Evolutionary conservation across 805 yeast genomes (phyloP).

Genomic region (Debaryomyces castellii): DNA sequence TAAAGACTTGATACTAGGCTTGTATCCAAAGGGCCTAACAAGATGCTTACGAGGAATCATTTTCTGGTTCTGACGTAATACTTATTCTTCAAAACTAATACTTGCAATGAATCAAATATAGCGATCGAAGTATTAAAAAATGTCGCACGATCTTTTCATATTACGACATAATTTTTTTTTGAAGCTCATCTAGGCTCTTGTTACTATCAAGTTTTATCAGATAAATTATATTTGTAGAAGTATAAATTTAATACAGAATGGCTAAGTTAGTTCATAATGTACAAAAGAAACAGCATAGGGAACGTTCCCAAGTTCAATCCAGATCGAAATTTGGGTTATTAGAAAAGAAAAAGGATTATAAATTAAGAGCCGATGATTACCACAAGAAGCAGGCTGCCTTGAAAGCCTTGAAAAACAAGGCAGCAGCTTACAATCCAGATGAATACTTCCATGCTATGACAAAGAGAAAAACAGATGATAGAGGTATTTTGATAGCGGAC

Average conservation of each 20-base stretch:
- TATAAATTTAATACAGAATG: conserved; percentile 38
- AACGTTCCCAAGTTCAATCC: conserved; percentile 81
- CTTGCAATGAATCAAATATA: not conserved
- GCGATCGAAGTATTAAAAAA: not conserved
- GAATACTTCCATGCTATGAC: conserved; percentile 96
- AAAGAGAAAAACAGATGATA: conserved; percentile 59
- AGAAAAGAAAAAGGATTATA: conserved; percentile 74
- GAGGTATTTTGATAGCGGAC: conserved; percentile 67
- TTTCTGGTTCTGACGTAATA: not conserved
- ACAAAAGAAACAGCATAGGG: conserved; percentile 95
- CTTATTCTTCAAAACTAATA: not conserved
- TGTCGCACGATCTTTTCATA: not conserved
- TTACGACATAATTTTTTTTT: conserved; percentile 4
- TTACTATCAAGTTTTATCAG: not conserved
- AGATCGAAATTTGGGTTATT: conserved; percentile 78
- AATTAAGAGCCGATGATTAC: conserved; percentile 53
- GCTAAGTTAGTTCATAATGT: conserved; percentile 82
- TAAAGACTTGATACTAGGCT: not conserved
- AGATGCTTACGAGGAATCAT: not conserved
- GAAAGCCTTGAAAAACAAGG: conserved; percentile 72
- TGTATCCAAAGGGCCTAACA: not conserved
- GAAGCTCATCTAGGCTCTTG: conserved; percentile 3
- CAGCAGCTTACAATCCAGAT: conserved; percentile 79
- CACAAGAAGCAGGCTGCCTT: conserved; percentile 62
- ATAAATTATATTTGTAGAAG: not conserved